These are phyloP conservation scores for Pseudocercospora pini-densiflorae DNA, from an alignment of 2,329 filamentous ascomycete species.

Conservation along the genomic window DNA sequence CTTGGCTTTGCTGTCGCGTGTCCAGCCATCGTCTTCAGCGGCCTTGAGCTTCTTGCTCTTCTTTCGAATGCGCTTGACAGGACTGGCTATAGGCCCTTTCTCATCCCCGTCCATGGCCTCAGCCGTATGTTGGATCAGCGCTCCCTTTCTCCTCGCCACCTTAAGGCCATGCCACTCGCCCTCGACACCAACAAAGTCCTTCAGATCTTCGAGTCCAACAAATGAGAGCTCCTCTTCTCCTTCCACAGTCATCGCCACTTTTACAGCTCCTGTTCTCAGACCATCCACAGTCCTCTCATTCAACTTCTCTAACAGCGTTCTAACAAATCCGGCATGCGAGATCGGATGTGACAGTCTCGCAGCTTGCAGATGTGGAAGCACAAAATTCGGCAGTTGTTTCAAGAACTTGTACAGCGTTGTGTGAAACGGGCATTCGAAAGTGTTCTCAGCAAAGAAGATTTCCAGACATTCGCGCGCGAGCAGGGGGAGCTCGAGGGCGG, in stretches of 20 bases:
- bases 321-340: conserved; percentile 8
- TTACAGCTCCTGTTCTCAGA: conserved; percentile 8
- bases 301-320: conserved; percentile 7
- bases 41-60: not conserved
- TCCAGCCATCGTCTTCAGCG: not conserved
- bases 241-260: conserved; percentile 11
- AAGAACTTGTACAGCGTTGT: conserved; percentile 8
- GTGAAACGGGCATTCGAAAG: conserved; percentile 14
- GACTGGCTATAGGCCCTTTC: not conserved
- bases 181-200: conserved; percentile 12
- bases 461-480: not conserved
- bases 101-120: not conserved
- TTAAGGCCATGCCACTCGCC: conserved; percentile 9
- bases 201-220: conserved; percentile 9
- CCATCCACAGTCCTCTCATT: conserved; percentile 15
- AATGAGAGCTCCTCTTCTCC: conserved; percentile 8
- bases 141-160: not conserved
- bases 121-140: too few species aligned
- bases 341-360: conserved; percentile 15
- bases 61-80: not conserved
- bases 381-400: not conserved
- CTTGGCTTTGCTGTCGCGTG: not conserved
- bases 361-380: not conserved
- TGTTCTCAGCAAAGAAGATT: conserved; percentile 8
- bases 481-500: not conserved